These are phyloP conservation scores for Halteria grandinella DNA, from an alignment of 73 alveolate species.

Conservation along the genomic window DNA sequence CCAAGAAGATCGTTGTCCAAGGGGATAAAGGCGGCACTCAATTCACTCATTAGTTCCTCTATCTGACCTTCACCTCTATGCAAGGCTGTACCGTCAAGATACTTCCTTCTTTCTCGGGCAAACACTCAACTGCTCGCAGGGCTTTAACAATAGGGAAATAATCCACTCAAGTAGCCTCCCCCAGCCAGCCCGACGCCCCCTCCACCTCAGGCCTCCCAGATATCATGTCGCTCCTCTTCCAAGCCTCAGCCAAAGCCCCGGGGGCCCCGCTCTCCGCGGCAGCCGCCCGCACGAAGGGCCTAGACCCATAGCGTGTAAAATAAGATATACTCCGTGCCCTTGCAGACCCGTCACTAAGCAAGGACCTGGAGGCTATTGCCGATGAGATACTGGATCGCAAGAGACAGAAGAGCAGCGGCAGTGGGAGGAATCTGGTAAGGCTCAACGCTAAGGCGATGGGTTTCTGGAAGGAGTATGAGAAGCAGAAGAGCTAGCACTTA, in stretches of 20 bases:
- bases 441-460: slow-evolving; percentile 36
- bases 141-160: neutral
- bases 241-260: no score
- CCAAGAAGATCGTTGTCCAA: slow-evolving; percentile 6
- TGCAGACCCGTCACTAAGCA: slow-evolving; percentile 1
- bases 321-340: neutral
- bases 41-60: neutral
- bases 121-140: neutral
- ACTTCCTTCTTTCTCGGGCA: slow-evolving; percentile 10
- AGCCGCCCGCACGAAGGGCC: slow-evolving; percentile 8
- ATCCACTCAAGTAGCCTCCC: no score
- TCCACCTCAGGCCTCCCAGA: no score
- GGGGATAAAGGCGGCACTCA: slow-evolving; percentile 24
- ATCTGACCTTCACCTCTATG: slow-evolving; percentile 1
- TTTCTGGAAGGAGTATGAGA: slow-evolving; percentile 6
- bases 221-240: no score
- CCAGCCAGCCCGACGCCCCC: no score
- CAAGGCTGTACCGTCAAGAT: slow-evolving; percentile 2
- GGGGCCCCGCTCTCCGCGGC: neutral
- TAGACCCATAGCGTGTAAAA: slow-evolving; percentile 23
- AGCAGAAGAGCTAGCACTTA: slow-evolving; percentile 8
- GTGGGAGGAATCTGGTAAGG: neutral
- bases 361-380: neutral
- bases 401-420: slow-evolving; percentile 29
- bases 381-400: neutral